These are phyloP conservation scores for Thermothelomyces thermophilus DNA, from an alignment of 2,329 filamentous ascomycete species.

Conservation along the genomic window DNA sequence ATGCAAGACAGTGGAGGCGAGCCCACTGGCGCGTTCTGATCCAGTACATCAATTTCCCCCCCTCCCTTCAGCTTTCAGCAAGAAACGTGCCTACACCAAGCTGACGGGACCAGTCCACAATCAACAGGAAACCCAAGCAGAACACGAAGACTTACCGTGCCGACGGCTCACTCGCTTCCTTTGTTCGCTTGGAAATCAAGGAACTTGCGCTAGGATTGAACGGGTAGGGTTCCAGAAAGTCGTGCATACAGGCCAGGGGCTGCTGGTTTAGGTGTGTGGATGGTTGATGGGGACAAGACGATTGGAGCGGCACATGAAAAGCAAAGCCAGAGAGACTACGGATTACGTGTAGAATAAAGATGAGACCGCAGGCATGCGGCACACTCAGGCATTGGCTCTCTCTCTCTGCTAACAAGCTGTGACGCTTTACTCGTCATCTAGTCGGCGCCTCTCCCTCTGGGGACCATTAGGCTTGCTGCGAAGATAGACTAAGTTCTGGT, in stretches of 20 bases:
- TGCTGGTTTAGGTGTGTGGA: neutral
- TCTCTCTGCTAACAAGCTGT: neutral
- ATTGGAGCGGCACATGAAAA: neutral
- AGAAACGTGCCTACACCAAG: neutral
- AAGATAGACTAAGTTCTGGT: neutral
- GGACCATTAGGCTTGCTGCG: too few relatives aligned
- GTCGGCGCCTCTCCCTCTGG: too few relatives aligned
- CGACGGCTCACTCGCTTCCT: too few relatives aligned
- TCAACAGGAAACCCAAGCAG: neutral
- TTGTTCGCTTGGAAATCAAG: neutral
- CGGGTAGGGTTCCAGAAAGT: conserved; percentile 21
- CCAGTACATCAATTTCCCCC: too few relatives aligned
- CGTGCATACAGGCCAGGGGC: neutral
- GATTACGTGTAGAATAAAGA: too few relatives aligned
- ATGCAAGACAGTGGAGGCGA: conserved; percentile 1
- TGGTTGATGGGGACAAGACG: neutral
- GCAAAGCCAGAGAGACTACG: too few relatives aligned
- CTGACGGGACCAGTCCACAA: neutral
- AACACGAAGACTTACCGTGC: too few relatives aligned
- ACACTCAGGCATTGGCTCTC: neutral
- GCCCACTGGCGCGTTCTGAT: neutral
- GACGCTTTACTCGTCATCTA: neutral
- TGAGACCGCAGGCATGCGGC: neutral
- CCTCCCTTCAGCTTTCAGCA: neutral
- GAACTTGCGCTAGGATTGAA: conserved; percentile 12